These are phyloP conservation scores for Eimeria brunetti DNA, from an alignment of 169 alveolate species.

Conservation along the genomic window DNA sequence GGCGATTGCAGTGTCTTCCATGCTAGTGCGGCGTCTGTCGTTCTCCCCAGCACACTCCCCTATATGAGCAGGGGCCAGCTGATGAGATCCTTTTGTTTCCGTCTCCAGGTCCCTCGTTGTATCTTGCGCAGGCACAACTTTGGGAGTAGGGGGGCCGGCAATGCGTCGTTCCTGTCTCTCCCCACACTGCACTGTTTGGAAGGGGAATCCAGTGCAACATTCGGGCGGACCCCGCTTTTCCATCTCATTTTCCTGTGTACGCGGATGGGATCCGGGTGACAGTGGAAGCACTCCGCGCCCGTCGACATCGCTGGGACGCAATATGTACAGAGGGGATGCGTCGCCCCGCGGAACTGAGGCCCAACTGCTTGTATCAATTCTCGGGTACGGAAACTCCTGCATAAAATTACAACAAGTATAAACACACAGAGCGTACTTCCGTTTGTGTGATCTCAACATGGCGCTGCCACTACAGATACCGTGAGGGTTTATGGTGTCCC, in stretches of 20 bases:
- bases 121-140: constrained; percentile 1
- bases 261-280: neutral
- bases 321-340: neutral
- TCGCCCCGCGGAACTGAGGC: neutral
- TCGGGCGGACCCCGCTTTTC: neutral
- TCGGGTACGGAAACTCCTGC: constrained; percentile 42
- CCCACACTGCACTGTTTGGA: neutral
- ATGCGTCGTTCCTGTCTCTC: constrained; percentile 12
- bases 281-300: neutral
- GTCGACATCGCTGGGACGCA: neutral
- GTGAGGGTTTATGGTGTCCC: neutral
- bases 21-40: neutral
- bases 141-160: constrained; percentile 50
- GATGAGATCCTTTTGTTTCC: neutral
- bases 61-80: neutral
- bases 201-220: neutral
- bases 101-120: neutral
- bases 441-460: neutral
- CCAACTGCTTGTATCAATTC: neutral
- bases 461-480: neutral
- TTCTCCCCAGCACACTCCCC: neutral
- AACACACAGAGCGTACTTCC: neutral
- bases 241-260: neutral
- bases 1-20: constrained; percentile 38
- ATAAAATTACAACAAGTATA: neutral